These are phyloP conservation scores for Eleusine coracana DNA, from an alignment of 176 grass and related monocot genomes.

Conservation along the genomic window DNA sequence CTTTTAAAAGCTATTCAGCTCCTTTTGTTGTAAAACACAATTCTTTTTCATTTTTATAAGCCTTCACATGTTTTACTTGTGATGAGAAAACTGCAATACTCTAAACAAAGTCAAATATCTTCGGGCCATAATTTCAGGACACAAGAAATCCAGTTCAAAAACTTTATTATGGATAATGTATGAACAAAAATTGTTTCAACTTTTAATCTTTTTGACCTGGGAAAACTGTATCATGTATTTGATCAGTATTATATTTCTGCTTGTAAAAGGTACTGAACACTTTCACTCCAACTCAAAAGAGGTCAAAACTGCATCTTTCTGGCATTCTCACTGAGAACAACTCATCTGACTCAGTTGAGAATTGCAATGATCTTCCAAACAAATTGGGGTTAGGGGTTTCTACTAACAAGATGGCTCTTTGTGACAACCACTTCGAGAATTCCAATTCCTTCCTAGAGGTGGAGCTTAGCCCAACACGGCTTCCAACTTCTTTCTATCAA, in stretches of 20 bases:
- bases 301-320: slow-evolving; percentile 49
- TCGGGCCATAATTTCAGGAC: neutral
- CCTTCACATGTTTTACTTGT: neutral
- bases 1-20: slow-evolving; percentile 8
- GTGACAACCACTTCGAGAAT: slow-evolving; percentile 49
- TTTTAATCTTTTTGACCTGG: slow-evolving; percentile 5
- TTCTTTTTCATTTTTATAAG: neutral
- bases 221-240: slow-evolving; percentile 12
- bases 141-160: slow-evolving; percentile 16
- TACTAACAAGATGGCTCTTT: slow-evolving; percentile 45
- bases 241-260: slow-evolving; percentile 32
- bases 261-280: slow-evolving; percentile 49
- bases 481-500: slow-evolving; percentile 67
- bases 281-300: slow-evolving; percentile 45
- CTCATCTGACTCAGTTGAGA: slow-evolving; percentile 39
- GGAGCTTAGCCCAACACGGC: slow-evolving; percentile 37
- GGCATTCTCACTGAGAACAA: slow-evolving; percentile 49
- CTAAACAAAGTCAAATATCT: neutral
- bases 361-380: slow-evolving; percentile 33
- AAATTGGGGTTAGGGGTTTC: slow-evolving; percentile 37
- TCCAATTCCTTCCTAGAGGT: slow-evolving; percentile 41
- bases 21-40: neutral
- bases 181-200: neutral
- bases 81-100: slow-evolving; percentile 3
- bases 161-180: neutral